A percentile compares a stretch with the other conserved stretches of the same genome.
phyloP scores from a whole-genome alignment of 345 rosid genomes.

The Carallia pectinifolia region DNA sequence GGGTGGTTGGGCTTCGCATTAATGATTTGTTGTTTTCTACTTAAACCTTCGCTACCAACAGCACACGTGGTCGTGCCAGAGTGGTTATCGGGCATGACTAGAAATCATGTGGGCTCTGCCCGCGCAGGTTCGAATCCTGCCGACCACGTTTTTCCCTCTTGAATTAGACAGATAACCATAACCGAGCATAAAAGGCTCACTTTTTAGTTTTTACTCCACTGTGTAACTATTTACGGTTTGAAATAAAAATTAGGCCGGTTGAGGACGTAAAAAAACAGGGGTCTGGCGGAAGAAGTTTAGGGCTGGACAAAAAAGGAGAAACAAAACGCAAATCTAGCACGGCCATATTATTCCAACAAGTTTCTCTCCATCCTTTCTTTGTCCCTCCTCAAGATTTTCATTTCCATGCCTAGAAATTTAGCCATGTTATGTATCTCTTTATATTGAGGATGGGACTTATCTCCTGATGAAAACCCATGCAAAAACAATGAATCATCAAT shows the following conservation, averaged over 20 bases:
- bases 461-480: slow-evolving; percentile 79
- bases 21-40: too few relatives aligned
- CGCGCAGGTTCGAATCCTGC: slow-evolving; percentile 92
- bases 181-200: too few relatives aligned
- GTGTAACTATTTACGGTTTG: too few relatives aligned
- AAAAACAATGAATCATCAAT: slow-evolving; percentile 41
- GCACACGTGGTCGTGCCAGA: slow-evolving; percentile 52
- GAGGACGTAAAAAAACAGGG: too few relatives aligned
- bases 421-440: slow-evolving; percentile 58
- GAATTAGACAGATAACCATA: too few relatives aligned
- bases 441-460: slow-evolving; percentile 55
- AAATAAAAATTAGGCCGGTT: too few relatives aligned
- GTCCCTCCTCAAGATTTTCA: slow-evolving; percentile 44
- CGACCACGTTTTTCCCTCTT: slow-evolving; percentile 30
- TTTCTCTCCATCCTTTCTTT: not conserved
- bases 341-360: not conserved
- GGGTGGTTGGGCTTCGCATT: too few relatives aligned
- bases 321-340: too few relatives aligned
- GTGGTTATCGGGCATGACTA: slow-evolving; percentile 86
- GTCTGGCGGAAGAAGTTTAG: too few relatives aligned
- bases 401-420: slow-evolving; percentile 52
- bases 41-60: not conserved
- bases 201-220: too few relatives aligned
- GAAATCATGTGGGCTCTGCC: slow-evolving; percentile 90
- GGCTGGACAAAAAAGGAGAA: too few relatives aligned